Base-by-base conservation (phyloP, 2,329 filamentous ascomycete species). In the Talaromyces sp. region DNA sequence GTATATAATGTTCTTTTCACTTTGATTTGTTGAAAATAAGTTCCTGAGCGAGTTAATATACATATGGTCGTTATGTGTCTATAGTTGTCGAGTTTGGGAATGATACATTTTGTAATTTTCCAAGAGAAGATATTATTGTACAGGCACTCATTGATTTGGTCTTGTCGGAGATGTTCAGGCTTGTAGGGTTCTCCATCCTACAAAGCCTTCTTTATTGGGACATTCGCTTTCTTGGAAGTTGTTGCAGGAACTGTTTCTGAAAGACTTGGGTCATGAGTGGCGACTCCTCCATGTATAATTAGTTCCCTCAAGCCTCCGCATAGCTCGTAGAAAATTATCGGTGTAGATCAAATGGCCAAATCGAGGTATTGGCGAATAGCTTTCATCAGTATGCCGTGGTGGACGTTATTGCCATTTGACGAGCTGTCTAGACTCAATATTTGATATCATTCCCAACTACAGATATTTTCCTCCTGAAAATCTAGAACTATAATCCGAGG, bases 401-500 rank as follows among this genome's bases (percentile, higher is more conserved):
- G 35, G 17, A 38, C 32, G 14, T 32, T 9, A 13, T 13, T 32
- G 9, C 14, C 13, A 35, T 35, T 14, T 17, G 14, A 14, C 7
- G 31, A 32, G 11, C 1, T 32, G 32, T 6, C 32, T 17, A 38
- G 17, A n/a, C 35, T 38, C 35, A 2, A n/a, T 38, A 38, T 38
- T 17, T 32, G 17, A 54, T 54, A n/a, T 32, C 19, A 46, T 24
- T 5, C n/a, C n/a, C 43, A 46, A 11, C 43, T 57, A 35, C 67
- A 86, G 56, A 86, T 67, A 87, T 59, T 72, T 81, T 0, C 90
- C 91, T 64, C 89, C 88, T 43, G 86, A 83, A 69, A 96, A 96
- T 56, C 89, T 81, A 1, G 86, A 87, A 4, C 89, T 87, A 75
- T 96, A 96, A 68, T 91, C 87, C 19, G 86, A 84, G 7, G 90